Evolutionary conservation across 1,284 basidiomycete species (phyloP), one percentile per base, ranked within the genome.

Genomic region (Austroboletus niveus): DNA sequence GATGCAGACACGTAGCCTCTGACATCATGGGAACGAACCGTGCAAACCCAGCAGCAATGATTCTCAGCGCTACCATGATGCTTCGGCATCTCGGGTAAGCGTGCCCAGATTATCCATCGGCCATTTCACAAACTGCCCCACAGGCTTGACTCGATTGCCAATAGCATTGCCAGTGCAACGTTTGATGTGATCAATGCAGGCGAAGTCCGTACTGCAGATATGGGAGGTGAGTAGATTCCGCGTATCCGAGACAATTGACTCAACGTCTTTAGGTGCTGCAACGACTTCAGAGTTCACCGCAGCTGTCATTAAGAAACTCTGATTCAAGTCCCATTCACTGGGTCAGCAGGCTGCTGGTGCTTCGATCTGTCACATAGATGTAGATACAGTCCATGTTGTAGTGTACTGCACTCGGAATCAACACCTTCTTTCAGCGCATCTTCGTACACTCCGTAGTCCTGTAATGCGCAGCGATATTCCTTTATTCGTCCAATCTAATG

Each of bases 61-160:
- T 99, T 69, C 85, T 99, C 58, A 94, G 91, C 56, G 85, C 96
- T 40, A 96, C 96, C 53, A 99, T 99, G 96, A 93, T 99, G 92
- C 83, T 99, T 61, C 82, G 96, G 64, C 97, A 99, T 75, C 85
- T 99, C 57, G 96, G 95, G 85, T 89, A 65, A 56, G 80, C 49
- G 11, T 43, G 31, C 9, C 45, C 10, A 11, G 14, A 35, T 14
- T 35, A 12, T 44, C 36, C 30, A 39, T 39, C 41, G 9, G 48
- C 27, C 45, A 47, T 30, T 35, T 55, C 49, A 56, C 48, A 34
- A 40, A 47, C 32, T 42, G 48, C 35, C 38, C 56, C 40, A 10
- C 52, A 91, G 91, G 49, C 86, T 99, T 58, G 94, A 98, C 73
- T 77, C 86, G 63, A 89, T 98, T 67, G 97, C 97, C 51, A 98